Evolutionary conservation across 768 basidiomycete species (phyloP), one percentile per base, ranked within the genome.

Genomic region (Calocybe gangraenosa): DNA sequence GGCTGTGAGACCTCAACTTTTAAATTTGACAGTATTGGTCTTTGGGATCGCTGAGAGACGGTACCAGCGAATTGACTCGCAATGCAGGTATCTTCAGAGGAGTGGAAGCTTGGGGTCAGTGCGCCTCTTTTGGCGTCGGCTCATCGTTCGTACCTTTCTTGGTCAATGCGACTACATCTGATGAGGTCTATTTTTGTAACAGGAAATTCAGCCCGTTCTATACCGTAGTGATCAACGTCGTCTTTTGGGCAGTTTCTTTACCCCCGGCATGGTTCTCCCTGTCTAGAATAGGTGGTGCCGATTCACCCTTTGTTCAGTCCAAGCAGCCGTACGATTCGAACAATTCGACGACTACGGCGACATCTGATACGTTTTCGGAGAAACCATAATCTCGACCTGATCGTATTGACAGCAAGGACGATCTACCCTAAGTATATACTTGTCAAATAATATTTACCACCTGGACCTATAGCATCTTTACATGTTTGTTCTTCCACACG

Each of bases 81-180:
- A 46, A 49, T n/a, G 46, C 58, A 2, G 49, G 51, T 5, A 34
- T 57, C 18, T 42, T 58, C 5, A 35, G 46, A 18, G 53, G 53
- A 8, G 32, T 53, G 22, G 53, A 55, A 33, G 47, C 56, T 3
- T 57, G 47, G 50, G 49, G 52, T 15, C 50, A 57, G 35, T 55
- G 52, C 19, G 47, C 48, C n/a, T 45, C 54, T 10, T 56, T 58
- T 46, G 49, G 50, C 6, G 45, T 56, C 25, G 44, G 41, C 19
- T 57, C 49, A 15, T 55, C 53, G 51, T 52, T 51, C 32, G 55
- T 47, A 21, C 34, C 19, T 44, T 17, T 30, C 23, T 43, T 18
- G 32, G 20, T 22, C 28, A 34, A 14, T 30, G 25, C 14, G 2
- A 37, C 20, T 28, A 28, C 25, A 28, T 28, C 6, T 28, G 25